phyloP scores from a whole-genome alignment of 2,329 filamentous ascomycete species.

The Ophiostoma angusticollis region DNA sequence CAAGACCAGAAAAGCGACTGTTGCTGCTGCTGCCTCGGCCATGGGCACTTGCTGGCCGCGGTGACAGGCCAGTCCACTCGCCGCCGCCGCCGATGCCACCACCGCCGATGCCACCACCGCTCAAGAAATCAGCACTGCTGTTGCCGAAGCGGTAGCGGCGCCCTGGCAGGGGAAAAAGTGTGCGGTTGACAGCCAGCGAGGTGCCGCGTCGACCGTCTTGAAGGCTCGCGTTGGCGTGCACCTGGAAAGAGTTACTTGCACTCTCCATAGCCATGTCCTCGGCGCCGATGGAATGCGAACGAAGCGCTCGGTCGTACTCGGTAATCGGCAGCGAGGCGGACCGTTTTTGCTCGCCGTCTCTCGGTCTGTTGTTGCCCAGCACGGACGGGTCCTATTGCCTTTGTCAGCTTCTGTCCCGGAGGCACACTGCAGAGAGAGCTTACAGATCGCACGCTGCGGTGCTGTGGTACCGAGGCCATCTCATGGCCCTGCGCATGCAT shows the following conservation, averaged over 20 bases:
- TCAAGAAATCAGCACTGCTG: slow-evolving; percentile 15
- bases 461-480: slow-evolving; percentile 25
- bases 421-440: neutral
- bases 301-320: slow-evolving; percentile 46
- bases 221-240: slow-evolving; percentile 21
- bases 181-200: slow-evolving; percentile 25
- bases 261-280: slow-evolving; percentile 42
- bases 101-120: slow-evolving; percentile 14
- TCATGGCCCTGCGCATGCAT: slow-evolving; percentile 11
- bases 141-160: slow-evolving; percentile 21
- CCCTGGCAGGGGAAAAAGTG: slow-evolving; percentile 21
- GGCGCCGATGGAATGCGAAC: slow-evolving; percentile 47
- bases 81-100: slow-evolving; percentile 21
- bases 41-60: slow-evolving; percentile 48
- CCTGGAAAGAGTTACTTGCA: slow-evolving; percentile 39
- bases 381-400: slow-evolving; percentile 26
- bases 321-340: slow-evolving; percentile 47
- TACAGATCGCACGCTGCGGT: slow-evolving; percentile 32
- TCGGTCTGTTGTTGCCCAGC: slow-evolving; percentile 22
- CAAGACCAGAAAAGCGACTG: slow-evolving; percentile 13
- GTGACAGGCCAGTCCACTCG: slow-evolving; percentile 41
- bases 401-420: neutral
- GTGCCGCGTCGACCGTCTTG: slow-evolving; percentile 23
- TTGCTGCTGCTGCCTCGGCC: slow-evolving; percentile 35
- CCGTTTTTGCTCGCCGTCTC: slow-evolving; percentile 34